These are phyloP conservation scores for Amaranthus cruentus DNA, from an alignment of 148 eudicot genomes.

Conservation along the genomic window DNA sequence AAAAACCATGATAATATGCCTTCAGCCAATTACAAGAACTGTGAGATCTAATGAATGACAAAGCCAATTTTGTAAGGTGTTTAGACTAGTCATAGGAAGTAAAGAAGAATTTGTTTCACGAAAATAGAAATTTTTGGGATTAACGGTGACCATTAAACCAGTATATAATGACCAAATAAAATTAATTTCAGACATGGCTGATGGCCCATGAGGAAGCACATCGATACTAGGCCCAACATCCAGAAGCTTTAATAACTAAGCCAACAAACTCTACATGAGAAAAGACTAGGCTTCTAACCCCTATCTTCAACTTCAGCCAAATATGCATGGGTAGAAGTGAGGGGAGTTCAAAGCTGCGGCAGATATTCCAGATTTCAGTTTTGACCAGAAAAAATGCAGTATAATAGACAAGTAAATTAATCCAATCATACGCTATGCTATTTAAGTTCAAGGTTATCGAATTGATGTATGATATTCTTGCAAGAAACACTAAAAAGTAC, in stretches of 20 bases:
- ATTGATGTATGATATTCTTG: background rate
- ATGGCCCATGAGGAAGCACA: background rate
- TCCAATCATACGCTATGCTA: slow-evolving; percentile 6
- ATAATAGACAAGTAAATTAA: background rate
- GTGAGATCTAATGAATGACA: background rate
- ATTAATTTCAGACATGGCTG: background rate
- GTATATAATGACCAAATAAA: background rate
- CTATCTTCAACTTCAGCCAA: background rate
- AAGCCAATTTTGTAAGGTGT: too few relatives aligned
- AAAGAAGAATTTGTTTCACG: background rate
- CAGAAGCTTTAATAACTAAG: background rate
- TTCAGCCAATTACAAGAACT: background rate
- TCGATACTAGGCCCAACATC: background rate
- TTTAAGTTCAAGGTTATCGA: background rate
- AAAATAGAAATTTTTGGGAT: background rate
- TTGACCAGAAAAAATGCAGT: background rate
- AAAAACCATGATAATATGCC: too few relatives aligned
- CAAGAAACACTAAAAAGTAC: slow-evolving; percentile 1
- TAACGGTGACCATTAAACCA: background rate
- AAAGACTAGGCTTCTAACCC: background rate
- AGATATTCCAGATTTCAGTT: background rate
- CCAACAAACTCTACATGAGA: background rate
- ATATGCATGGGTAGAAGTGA: background rate
- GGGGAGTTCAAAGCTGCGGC: background rate
- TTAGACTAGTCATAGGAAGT: too few relatives aligned